Evolutionary conservation across 169 alveolate species (phyloP).

Genomic region (Plasmodium vivax): DNA sequence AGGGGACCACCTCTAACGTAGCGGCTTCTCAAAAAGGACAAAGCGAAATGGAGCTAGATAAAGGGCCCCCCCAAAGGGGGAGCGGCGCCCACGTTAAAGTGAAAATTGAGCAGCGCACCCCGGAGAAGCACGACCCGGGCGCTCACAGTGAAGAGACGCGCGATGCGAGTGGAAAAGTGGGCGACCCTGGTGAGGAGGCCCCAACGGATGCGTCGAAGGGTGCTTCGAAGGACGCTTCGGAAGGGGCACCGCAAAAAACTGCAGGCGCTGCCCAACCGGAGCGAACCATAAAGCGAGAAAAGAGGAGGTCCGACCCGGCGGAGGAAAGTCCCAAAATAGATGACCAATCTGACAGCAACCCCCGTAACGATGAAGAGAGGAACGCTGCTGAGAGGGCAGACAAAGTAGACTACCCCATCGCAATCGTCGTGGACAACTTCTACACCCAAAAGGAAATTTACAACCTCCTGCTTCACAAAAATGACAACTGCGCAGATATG

Average conservation of each 20-base stretch:
- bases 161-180: not conserved
- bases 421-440: constrained; percentile 53
- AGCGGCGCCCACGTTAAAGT: not conserved
- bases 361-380: not conserved
- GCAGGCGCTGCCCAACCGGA: not conserved
- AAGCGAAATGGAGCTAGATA: not conserved
- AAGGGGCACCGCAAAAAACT: not conserved
- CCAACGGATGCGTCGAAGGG: not conserved
- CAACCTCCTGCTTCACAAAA: constrained; percentile 31
- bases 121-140: not conserved
- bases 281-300: not conserved
- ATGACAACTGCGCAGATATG: not conserved
- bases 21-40: not conserved
- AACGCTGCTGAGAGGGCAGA: not conserved
- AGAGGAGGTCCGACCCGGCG: not conserved
- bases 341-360: not conserved
- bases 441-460: constrained; percentile 70
- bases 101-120: not conserved
- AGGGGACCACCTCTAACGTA: not conserved
- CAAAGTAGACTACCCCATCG: constrained; percentile 64
- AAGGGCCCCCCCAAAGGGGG: not conserved
- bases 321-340: not conserved
- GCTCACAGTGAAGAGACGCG: not conserved
- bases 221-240: not conserved
- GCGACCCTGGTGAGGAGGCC: not conserved